phyloP scores from a whole-genome alignment of 495 filamentous ascomycete genomes.

The Penicillium ucsense region DNA sequence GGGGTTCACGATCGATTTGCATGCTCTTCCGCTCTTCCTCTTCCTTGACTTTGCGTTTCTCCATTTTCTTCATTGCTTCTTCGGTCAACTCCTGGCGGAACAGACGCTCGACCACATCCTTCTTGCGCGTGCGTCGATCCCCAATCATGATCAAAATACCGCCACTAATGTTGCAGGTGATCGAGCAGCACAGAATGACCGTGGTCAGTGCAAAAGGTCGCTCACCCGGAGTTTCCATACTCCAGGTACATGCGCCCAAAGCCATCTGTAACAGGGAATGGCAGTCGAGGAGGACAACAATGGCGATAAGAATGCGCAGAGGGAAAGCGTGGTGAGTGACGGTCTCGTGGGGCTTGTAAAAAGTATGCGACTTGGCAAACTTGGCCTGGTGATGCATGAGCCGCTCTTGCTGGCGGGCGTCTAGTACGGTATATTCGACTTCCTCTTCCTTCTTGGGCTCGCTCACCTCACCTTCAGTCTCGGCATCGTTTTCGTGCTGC shows the following conservation, averaged over 20 bases:
- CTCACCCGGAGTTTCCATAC: constrained; percentile 46
- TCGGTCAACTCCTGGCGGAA: constrained; percentile 62
- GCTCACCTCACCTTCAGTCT: constrained; percentile 27
- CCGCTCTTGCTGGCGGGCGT: constrained; percentile 47
- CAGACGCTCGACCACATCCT: constrained; percentile 68
- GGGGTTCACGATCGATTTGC: constrained; percentile 5
- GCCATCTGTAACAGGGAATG: constrained; percentile 68
- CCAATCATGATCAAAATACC: constrained; percentile 65
- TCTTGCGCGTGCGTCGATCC: constrained; percentile 64
- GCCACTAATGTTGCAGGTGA: constrained; percentile 60
- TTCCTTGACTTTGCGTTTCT: constrained; percentile 49
- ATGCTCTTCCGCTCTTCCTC: constrained; percentile 38
- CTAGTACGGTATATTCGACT: constrained; percentile 51
- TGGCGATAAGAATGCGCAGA: constrained; percentile 54
- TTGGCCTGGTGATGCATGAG: constrained; percentile 66
- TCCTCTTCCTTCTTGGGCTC: constrained; percentile 28
- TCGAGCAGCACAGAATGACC: constrained; percentile 67
- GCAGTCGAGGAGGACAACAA: constrained; percentile 64
- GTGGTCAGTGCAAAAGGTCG: constrained; percentile 64
- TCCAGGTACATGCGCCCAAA: constrained; percentile 65
- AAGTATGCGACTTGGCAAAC: constrained; percentile 67
- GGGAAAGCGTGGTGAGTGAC: constrained; percentile 72
- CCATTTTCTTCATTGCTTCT: constrained; percentile 61
- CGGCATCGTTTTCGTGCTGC: constrained; percentile 34
- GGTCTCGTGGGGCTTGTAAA: constrained; percentile 80